Base-by-base conservation (phyloP, 2,329 filamentous ascomycete genomes). In the Trichophyton mentagrophytes region DNA sequence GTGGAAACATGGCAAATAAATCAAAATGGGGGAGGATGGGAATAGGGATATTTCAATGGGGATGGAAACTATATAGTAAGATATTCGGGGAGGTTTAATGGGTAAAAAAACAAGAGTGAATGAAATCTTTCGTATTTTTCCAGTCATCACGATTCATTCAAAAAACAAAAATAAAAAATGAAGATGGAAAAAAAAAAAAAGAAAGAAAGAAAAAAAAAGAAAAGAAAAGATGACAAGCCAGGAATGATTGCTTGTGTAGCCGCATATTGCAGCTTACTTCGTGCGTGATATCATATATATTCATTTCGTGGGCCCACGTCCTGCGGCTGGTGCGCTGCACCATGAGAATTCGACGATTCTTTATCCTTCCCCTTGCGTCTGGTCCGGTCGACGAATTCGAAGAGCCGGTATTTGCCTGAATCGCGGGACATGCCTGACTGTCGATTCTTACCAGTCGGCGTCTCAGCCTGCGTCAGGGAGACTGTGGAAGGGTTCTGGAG, bases 401-500 rank as follows among this genome's bases (percentile, higher is more conserved):
- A 74, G 62, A 77, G 70, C 38, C 75, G 70, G 61, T 76, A 73
- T 67, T 75, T 77, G 63, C 69, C 72, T 1, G 69, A 66, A 59
- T 76, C 74, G 58, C 71, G 72, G 51, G 69, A 72, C 46, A 74
- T 70, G 59, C 70, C 76, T 58, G 71, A 70, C 64, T 72, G 67
- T 61, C 71, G 72, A 33, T 67, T 69, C 60, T 71, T 76, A 49
- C 33, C 33, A 13, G 33, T 38, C 33, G 70, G 57, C 62, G 61
- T 65, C 15, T 76, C 73, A 1, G 70, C 65, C 44, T 72, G 72
- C 44, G 78, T 75, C 40, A 76, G 67, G 3, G 74, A 75, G 61
- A 77, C 76, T 0, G 73, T 76, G 5, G 76, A 78, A 2, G 75
- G 77, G 61, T 78, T 77, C 30, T 77, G 76, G 8, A 76, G 77